Base-by-base conservation (phyloP, 2,329 filamentous ascomycete species). In the Fusarium odoratissimum region DNA sequence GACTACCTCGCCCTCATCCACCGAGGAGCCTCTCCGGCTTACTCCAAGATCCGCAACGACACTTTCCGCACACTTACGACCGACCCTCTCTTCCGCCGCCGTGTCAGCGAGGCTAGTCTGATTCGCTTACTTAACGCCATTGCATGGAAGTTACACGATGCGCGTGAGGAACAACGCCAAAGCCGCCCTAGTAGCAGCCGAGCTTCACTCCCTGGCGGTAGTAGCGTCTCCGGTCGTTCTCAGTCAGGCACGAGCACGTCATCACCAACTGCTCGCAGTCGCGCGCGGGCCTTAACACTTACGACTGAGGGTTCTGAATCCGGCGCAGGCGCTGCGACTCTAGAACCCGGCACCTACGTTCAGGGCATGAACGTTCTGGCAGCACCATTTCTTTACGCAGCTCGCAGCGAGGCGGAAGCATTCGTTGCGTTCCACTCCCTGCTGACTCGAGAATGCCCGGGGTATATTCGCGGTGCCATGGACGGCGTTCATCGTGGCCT, bases 361-460 rank as follows among this genome's bases (percentile, higher is more conserved):
- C 96, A 99, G 82, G 96, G 96, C 74, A 98, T 99, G 95, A 99
- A 99, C 80, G 96, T 99, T 44, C 89, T 99, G 21, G 95, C 95
- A 14, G 96, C 96, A 2, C 96, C 96, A 0, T 98, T 99, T 79
- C 87, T 99, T 49, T 99, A 99, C 81, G 95, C 94, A 9, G 95
- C 96, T 3, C 91, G 95, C 64, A 97, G 94, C 80, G 96, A 99
- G 83, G 92, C 95, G 11, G 95, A 99, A 83, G 96, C 96, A 5
- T 99, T 97, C 77, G 92, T 94, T 9, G 92, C 95, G 4, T 98
- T 99, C 77, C 91, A 97, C 80, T 91, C 91, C 46, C 92, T 98
- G 72, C 90, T 99, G 71, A 97, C 94, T 3, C 87, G 89, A 61
- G 95, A 98, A 81, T 95, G 93, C 73, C 96, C 96, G 0, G 95